Percentiles rank a stretch among this genome's conserved stretches.
phyloP scores from a whole-genome alignment of 2,329 filamentous ascomycete genomes.

The Diaporthe citriasiana region DNA sequence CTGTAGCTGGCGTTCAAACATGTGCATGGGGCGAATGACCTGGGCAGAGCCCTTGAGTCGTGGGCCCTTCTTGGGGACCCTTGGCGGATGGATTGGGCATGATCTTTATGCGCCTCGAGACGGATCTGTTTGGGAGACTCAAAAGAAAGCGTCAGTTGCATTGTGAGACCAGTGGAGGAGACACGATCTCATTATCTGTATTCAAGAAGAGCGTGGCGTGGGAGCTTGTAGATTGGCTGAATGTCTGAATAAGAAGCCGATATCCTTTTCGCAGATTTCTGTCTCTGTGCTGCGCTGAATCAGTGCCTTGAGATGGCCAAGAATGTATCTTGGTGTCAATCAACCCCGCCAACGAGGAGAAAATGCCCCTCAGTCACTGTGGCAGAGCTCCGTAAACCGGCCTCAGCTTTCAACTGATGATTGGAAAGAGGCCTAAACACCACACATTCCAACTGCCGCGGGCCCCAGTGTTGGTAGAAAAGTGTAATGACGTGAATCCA shows the following conservation, averaged over 20 bases:
- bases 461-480: not conserved
- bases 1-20: slow-evolving; percentile 4
- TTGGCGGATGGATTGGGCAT: slow-evolving; percentile 27
- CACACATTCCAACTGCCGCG: not conserved
- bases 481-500: not conserved
- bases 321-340: not conserved
- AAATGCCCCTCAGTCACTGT: not conserved
- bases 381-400: slow-evolving; percentile 16
- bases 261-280: not conserved
- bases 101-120: slow-evolving; percentile 5
- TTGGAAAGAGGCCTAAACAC: not conserved
- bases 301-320: not conserved
- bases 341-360: slow-evolving; percentile 2
- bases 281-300: not conserved
- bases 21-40: not conserved
- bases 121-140: slow-evolving; percentile 13
- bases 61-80: not conserved
- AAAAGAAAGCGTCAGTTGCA: not conserved
- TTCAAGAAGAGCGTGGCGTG: slow-evolving; percentile 21
- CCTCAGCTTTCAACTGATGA: not conserved
- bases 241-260: not conserved
- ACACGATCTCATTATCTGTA: not conserved
- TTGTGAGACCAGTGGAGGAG: not conserved
- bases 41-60: slow-evolving; percentile 23
- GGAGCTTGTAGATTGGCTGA: slow-evolving; percentile 7